Evolutionary conservation across 805 yeast species (phyloP).

Genomic region (Pichia nanzhaoensis): DNA sequence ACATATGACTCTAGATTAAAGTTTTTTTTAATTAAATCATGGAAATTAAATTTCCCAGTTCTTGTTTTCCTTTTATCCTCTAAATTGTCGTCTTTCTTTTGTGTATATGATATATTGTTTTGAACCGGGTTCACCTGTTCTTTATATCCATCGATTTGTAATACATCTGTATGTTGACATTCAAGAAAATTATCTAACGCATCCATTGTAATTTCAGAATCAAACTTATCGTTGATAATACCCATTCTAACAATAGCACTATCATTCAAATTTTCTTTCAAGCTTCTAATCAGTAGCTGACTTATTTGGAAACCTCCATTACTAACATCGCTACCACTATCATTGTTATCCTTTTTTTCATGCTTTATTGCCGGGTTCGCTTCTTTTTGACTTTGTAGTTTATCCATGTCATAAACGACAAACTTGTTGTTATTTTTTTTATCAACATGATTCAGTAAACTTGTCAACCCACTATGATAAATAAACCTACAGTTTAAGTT

Average conservation of each 20-base stretch:
- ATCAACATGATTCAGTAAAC: constrained; percentile 23
- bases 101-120: constrained; percentile 4
- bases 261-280: background rate
- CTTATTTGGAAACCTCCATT: background rate
- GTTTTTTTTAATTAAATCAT: constrained; percentile 13
- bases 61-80: background rate
- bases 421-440: constrained; percentile 17
- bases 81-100: background rate
- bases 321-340: background rate
- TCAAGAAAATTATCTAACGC: constrained; percentile 9
- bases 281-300: background rate
- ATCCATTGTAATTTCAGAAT: constrained; percentile 1
- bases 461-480: constrained; percentile 22
- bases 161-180: constrained; percentile 7
- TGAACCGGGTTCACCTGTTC: constrained; percentile 8
- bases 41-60: constrained; percentile 15
- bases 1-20: constrained; percentile 21
- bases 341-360: background rate
- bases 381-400: background rate
- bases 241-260: background rate
- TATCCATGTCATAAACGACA: constrained; percentile 14
- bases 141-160: constrained; percentile 11
- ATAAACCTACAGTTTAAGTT: constrained; percentile 25
- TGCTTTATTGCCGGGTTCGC: background rate
- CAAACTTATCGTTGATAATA: background rate